Base-by-base conservation (phyloP, 768 basidiomycete genomes). In the Hericium alpestre region DNA sequence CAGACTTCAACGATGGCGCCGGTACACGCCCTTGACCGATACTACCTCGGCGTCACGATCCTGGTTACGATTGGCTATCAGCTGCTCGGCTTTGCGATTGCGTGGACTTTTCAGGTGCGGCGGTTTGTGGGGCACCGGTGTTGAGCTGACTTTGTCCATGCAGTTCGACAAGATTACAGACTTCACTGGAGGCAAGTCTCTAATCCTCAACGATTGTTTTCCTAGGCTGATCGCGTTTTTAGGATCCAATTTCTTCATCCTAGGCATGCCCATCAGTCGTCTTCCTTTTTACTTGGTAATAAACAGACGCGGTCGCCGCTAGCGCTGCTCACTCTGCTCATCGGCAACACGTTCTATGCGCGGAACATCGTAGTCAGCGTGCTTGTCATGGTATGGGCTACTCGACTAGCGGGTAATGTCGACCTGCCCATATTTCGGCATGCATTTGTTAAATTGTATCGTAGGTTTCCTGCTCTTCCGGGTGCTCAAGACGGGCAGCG, bases 151-250 rank as follows among this genome's bases (percentile, higher is more conserved):
- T 46, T 16, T 18, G 12, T 18, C 15, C 43, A 3, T 40, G 1
- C 56, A 84, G 71, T 84, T 86, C 62, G 84, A 87, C 69, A 86
- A 87, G 66, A 81, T 86, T 48, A 86, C 84, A 12, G 85, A 86
- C 68, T 81, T 85, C 57, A 83, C 80, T 2, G 81, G 81, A 60
- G 77, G 78, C 76, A 38, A 20, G 71, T 60, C 54, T 60, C 56
- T 51, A 57, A 27, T 51, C 15, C 38, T 12, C 22, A 12, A 11
- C 10, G 18, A 32, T 49, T 23, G 10, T 41, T 40, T 38, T 18
- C 54, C 52, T 46, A 43, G 54, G 3, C 47, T 15, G 12, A 12
- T 55, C 38, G 46, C 18, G 10, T 48, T 43, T 32, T 47, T 70
- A 69, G 84, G 83, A 22, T 82, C 80, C 15, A 87, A 86, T 65